Conservation (phyloP, 352 stramenopile species). For the Pythium biforme region DNA sequence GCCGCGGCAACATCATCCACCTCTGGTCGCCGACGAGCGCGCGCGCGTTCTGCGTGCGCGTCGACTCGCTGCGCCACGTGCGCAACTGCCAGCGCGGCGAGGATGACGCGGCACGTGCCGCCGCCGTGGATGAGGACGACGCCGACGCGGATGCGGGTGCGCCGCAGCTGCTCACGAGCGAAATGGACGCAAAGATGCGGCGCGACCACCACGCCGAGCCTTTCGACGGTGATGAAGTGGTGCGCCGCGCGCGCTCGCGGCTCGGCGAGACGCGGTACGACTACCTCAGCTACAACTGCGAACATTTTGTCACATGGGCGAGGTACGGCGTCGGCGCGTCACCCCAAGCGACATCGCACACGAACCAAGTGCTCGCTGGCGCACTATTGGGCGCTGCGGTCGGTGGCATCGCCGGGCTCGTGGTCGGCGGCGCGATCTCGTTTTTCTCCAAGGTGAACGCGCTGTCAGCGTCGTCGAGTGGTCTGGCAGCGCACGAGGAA, state of each 20-base stretch:
- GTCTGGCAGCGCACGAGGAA: constrained; percentile 1
- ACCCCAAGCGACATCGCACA: constrained; percentile 53
- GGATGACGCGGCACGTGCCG: constrained; percentile 10
- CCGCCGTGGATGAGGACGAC: neutral
- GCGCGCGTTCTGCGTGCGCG: constrained; percentile 52
- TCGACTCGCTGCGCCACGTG: constrained; percentile 58
- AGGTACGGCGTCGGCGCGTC: constrained; percentile 56
- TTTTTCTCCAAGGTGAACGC: constrained; percentile 61
- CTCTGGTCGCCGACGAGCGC: constrained; percentile 48
- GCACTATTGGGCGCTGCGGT: constrained; percentile 61
- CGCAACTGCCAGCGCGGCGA: constrained; percentile 18
- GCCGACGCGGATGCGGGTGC: constrained; percentile 7
- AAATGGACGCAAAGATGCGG: constrained; percentile 56
- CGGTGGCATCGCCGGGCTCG: constrained; percentile 53
- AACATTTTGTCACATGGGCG: constrained; percentile 79
- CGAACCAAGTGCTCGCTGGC: constrained; percentile 57
- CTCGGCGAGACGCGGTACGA: constrained; percentile 59
- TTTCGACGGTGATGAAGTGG: constrained; percentile 39
- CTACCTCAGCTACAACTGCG: constrained; percentile 60
- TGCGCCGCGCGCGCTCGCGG: constrained; percentile 43
- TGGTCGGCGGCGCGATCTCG: constrained; percentile 58
- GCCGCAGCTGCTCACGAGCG: constrained; percentile 39
- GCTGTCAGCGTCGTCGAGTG: constrained; percentile 42
- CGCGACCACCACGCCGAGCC: constrained; percentile 38
- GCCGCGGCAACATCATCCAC: constrained; percentile 51